Evolutionary conservation across 1,139 yeast genomes (phyloP), one percentile per base, ranked within the genome.

Genomic region (Yarrowia galli): DNA sequence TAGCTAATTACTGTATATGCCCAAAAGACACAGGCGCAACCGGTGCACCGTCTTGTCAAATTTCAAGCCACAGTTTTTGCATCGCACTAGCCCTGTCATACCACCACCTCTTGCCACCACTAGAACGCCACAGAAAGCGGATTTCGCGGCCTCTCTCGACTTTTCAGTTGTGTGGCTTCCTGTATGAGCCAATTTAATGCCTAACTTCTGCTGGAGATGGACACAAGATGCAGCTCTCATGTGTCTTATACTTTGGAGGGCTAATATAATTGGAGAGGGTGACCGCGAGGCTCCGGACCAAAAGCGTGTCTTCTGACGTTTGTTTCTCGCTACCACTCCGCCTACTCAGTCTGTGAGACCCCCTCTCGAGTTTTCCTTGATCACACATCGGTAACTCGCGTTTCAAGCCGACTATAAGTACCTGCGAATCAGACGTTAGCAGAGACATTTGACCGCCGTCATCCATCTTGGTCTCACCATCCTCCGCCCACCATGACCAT

Each of bases 101-200:
- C 51, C 51, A 9, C 16, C 42, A 1, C 32, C 32, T 28, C 9
- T 40, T 7, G 8, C 2, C n/a, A 15, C 45, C 20, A 1, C 45
- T 4, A 13, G 8, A 22, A 36, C 25, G 45, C 60, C 60, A 36
- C 60, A 38, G 56, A 18, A 28, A 22, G 58, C 46, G 60, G 60
- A 23, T 4, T 23, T 54, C 23, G 60, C 60, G 60, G 60, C 9
- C 36, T 20, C 40, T 32, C 38, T 18, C 12, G 16, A 13, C 6
- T 12, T 18, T 48, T 15, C 22, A 7, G 13, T n/a, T 13, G 28
- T 54, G 61, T 54, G 61, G 61, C 61, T 54, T 54, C 25, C 46
- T 25, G 43, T n/a, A 53, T 54, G 61, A 54, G 61, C 61, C 46
- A 54, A 54, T 54, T 54, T 54, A n/a, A n/a, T 40, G 61, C 48